Evolutionary conservation across 2,329 filamentous ascomycete species (phyloP).

Genomic region (Shiraia bambusicola): DNA sequence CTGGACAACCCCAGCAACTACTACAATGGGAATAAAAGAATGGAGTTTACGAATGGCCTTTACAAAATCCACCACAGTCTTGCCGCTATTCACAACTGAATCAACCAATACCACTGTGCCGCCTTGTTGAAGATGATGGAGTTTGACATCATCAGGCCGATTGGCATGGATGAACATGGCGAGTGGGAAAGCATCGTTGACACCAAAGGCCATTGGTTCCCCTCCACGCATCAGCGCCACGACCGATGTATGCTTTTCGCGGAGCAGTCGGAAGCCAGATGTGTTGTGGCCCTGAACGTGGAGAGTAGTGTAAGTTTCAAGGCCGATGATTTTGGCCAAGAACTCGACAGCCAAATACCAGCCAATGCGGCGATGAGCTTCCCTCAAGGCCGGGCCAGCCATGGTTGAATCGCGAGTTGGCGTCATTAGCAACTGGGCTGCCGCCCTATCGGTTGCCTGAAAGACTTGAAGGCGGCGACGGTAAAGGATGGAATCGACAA

Average conservation of each 20-base stretch:
- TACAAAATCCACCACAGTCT: too few species aligned
- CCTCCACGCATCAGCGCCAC: constrained; percentile 65
- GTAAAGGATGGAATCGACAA: constrained; percentile 15
- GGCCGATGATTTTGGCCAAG: constrained; percentile 51
- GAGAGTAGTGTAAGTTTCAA: constrained; percentile 52
- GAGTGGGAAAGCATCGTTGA: constrained; percentile 55
- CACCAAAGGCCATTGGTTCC: constrained; percentile 61
- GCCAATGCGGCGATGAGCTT: constrained; percentile 54
- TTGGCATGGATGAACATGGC: constrained; percentile 56
- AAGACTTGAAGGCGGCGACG: constrained; percentile 25
- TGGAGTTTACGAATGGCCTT: too few species aligned
- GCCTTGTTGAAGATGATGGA: too few species aligned
- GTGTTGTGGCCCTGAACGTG: constrained; percentile 56
- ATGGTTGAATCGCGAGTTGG: constrained; percentile 55
- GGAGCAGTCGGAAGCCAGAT: constrained; percentile 49
- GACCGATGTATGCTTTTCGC: constrained; percentile 56
- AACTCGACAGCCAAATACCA: constrained; percentile 56
- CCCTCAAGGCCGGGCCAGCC: constrained; percentile 50
- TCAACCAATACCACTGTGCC: too few species aligned
- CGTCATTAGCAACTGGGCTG: constrained; percentile 56
- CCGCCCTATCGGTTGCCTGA: constrained; percentile 50
- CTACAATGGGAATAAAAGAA: too few species aligned
- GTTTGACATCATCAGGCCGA: constrained; percentile 46
- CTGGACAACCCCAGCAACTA: too few species aligned
- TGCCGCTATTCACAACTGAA: too few species aligned